These are phyloP conservation scores for Mortierella sp. DNA, from an alignment of 371 early-diverging fungal genomes.

Conservation along the genomic window DNA sequence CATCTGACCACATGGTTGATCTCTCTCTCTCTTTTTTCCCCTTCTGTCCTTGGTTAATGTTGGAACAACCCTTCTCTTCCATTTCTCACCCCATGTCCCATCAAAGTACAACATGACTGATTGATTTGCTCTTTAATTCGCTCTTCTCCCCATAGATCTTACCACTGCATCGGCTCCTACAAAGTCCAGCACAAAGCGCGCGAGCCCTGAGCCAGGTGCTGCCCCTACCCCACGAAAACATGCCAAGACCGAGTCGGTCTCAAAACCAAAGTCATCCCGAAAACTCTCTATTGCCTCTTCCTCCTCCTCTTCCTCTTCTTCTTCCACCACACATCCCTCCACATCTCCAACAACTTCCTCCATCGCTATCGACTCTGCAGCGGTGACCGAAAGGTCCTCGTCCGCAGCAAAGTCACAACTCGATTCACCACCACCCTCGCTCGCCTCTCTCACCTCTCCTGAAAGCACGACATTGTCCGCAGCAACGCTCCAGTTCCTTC, in stretches of 20 bases:
- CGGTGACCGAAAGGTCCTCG: not conserved
- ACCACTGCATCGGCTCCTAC: no score
- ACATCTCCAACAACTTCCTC: slow-evolving; percentile 1
- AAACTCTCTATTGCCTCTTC: not conserved
- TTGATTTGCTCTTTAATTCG: no score
- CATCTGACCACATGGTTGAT: no score
- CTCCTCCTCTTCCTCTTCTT: not conserved
- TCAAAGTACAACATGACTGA: no score
- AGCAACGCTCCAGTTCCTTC: slow-evolving; percentile 42
- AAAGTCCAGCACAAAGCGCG: no score
- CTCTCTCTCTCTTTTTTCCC: no score
- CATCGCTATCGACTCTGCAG: slow-evolving; percentile 2
- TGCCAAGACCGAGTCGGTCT: slow-evolving; percentile 23
- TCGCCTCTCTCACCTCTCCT: slow-evolving; percentile 13
- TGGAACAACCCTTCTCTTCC: no score
- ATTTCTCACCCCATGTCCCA: no score
- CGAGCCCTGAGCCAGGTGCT: slow-evolving; percentile 30
- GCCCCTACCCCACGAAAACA: slow-evolving; percentile 18
- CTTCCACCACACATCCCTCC: not conserved
- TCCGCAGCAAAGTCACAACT: not conserved
- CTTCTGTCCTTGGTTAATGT: no score
- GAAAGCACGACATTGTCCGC: slow-evolving; percentile 42
- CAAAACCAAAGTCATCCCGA: slow-evolving; percentile 6
- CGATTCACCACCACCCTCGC: not conserved
- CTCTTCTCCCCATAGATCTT: no score